phyloP scores from a whole-genome alignment of 495 filamentous ascomycete genomes.

The Paragyromitra xinjiangensis region DNA sequence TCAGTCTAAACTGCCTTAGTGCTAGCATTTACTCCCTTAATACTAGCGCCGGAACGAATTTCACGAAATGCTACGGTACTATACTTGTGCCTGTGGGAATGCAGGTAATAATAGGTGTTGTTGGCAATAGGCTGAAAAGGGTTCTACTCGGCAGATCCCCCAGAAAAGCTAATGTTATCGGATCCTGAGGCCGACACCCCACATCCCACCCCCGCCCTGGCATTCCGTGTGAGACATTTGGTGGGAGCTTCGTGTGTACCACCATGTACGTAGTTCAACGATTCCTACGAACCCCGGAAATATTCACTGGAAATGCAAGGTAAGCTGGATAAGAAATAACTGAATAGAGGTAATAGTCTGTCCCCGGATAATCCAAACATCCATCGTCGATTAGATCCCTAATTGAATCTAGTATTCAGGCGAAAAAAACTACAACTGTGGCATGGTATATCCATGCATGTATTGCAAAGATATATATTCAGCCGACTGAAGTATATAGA shows the following conservation, averaged over 20 bases:
- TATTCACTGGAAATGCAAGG: slow-evolving; percentile 15
- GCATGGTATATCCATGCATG: slow-evolving; percentile 34
- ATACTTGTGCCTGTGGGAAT: not conserved
- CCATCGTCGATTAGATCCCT: slow-evolving; percentile 27
- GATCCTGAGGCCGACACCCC: slow-evolving; percentile 42
- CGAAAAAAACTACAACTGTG: slow-evolving; percentile 11
- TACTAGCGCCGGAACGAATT: no score
- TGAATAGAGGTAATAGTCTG: slow-evolving; percentile 3
- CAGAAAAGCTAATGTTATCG: slow-evolving; percentile 31
- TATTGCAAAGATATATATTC: slow-evolving; percentile 29
- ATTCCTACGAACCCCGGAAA: slow-evolving; percentile 40
- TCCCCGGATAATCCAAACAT: slow-evolving; percentile 42
- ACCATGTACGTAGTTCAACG: slow-evolving; percentile 8
- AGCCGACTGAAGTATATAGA: slow-evolving; percentile 24
- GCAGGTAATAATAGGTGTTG: not conserved
- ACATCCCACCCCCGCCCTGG: slow-evolving; percentile 34
- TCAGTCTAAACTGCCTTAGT: no score
- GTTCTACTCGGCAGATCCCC: slow-evolving; percentile 23
- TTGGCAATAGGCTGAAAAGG: slow-evolving; percentile 29
- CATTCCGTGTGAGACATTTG: not conserved
- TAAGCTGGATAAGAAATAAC: not conserved
- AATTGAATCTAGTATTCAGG: slow-evolving; percentile 36
- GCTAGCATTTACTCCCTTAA: no score
- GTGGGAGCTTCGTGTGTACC: slow-evolving; percentile 15
- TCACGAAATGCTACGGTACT: no score